Evolutionary conservation across 2,329 filamentous ascomycete genomes (phyloP), one percentile per base, ranked within the genome.

Genomic region (Neofusicoccum cordaticola): DNA sequence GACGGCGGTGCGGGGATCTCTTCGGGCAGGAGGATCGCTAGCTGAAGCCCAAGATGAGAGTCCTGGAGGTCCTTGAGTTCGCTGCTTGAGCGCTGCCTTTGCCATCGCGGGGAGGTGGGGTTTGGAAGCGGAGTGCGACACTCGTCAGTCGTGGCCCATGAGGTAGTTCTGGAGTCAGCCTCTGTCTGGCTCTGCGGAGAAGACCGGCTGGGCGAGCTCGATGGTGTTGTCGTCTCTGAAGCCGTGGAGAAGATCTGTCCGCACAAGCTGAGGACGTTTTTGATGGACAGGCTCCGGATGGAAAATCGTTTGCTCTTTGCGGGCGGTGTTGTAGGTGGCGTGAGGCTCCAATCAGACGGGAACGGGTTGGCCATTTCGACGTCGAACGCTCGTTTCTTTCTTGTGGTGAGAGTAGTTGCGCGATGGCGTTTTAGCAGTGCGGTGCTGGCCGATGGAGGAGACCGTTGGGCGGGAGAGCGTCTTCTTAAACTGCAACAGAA

Each of bases 11-110:
- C 31, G 6, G 15, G 11, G 13, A n/a, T 15, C 19, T 22, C 8
- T 22, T 60, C 56, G 56, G 56, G 42, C 31, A 60, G 56, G n/a
- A 60, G 3, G 42, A 60, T 27, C 5, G 56, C 56, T 8, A 60
- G 56, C 11, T 22, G 56, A 4, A 60, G 56, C 41, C 56, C 56
- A 19, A 60, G 56, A 39, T 48, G 56, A n/a, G 56, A 60, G n/a
- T 60, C 27, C n/a, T 15, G 42, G n/a, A 60, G 56, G 12, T 15
- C n/a, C 15, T 31, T 34, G 9, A 60, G 27, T 31, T 60, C 56
- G 3, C 9, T 34, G 3, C n/a, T n/a, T 13, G n/a, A 47, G 3
- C 12, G 56, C 22, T 47, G 56, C 1, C 11, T 19, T 11, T 31
- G 17, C 3, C 41, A 17, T 13, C 31, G 42, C 5, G 53, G 53